Evolutionary conservation across 1,139 yeast species (phyloP), one percentile per base, ranked within the genome.

Genomic region (Candida sojae): DNA sequence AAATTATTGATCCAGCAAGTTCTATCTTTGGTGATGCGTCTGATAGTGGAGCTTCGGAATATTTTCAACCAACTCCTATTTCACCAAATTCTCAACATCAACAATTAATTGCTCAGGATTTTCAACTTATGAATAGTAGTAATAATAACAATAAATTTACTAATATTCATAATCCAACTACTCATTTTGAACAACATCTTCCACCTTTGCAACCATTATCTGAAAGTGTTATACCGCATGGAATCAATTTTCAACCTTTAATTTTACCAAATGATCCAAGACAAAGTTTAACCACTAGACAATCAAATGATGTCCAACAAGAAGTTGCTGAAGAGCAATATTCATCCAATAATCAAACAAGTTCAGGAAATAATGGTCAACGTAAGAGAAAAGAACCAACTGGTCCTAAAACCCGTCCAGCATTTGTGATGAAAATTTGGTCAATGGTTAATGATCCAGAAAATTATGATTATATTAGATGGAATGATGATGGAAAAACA

Each of bases 351-450:
- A 11, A 8, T 11, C 31, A 21, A 33, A n/a, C 25, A 29, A n/a
- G 7, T n/a, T 32, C 34, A 10, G 39, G 13, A 25, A 29, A 3
- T 6, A 9, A 11, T 23, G 39, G 29, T 6, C 29, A 62, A 51
- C 61, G 64, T 46, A 67, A 66, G 44, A 42, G 30, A 35, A 72
- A 73, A 52, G 79, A 74, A 36, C 53, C 57, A 4, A 54, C 59
- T 11, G 71, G 68, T 1, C 73, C 78, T 8, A 73, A 74, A 50
- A 59, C 77, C 1, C 60, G 91, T 48, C 96, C 97, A 1, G 95
- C 96, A 0, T 93, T 93, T 70, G 96, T 93, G 5, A 82, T 86
- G 75, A 93, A 93, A 64, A 73, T 93, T 32, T 93, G 98, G 98
- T 81, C 86, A 33, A 93, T 93, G 97, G 92, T 93, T 10, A 91